Evolutionary conservation across 2,329 filamentous ascomycete species (phyloP).

Genomic region (Zopfia rhizophila): DNA sequence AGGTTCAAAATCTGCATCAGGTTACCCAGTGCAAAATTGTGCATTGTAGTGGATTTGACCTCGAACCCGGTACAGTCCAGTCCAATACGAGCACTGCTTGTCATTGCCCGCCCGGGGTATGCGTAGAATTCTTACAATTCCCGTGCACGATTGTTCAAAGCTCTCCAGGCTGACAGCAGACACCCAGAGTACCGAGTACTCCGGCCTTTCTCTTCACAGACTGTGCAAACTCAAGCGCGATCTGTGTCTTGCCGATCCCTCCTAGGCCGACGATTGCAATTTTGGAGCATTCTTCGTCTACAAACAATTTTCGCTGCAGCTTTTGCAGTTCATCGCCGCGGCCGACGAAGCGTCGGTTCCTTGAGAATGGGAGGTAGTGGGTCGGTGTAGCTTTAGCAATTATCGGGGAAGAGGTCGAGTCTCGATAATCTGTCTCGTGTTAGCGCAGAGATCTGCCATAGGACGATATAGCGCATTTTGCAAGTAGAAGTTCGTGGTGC

Average conservation of each 20-base stretch:
- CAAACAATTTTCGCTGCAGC: constrained; percentile 36
- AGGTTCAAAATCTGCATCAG: no score
- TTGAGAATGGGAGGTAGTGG: constrained; percentile 34
- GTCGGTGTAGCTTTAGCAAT: constrained; percentile 6
- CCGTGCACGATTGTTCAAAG: constrained; percentile 28
- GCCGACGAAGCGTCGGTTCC: constrained; percentile 40
- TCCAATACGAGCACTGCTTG: no score
- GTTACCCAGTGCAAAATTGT: no score
- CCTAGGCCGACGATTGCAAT: constrained; percentile 42
- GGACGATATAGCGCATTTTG: no score
- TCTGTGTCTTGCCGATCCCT: constrained; percentile 44
- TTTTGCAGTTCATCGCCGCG: constrained; percentile 31
- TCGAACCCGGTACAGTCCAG: no score
- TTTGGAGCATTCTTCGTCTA: constrained; percentile 30
- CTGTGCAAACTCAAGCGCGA: constrained; percentile 44
- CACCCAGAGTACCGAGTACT: constrained; percentile 34
- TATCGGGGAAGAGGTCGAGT: no score
- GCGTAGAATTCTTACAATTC: constrained; percentile 19
- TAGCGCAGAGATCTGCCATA: no score
- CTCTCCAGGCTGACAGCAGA: constrained; percentile 32
- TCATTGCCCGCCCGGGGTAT: constrained; percentile 16
- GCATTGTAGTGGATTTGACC: no score
- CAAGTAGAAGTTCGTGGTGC: no score
- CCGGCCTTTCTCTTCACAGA: constrained; percentile 25
- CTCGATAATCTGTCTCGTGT: no score